Evolutionary conservation across 352 stramenopile species (phyloP).

Genomic region (Blastocystis sp.): DNA sequence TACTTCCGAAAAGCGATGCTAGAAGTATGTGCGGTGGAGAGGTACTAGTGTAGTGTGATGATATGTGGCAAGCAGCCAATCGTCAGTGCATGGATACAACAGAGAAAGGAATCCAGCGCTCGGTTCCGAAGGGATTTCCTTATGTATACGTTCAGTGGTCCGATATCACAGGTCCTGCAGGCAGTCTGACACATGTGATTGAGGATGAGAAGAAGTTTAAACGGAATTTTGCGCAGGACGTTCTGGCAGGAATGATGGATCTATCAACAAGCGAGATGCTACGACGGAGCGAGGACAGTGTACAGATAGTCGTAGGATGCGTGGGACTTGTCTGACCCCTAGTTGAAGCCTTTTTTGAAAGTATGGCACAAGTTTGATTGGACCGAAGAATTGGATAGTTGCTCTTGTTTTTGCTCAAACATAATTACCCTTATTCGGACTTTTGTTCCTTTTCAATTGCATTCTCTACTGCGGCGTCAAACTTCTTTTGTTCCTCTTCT

Average conservation of each 20-base stretch:
- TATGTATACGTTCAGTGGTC: constrained; percentile 60
- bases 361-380: constrained; percentile 58
- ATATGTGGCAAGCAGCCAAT: constrained; percentile 56
- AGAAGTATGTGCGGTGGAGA: neutral
- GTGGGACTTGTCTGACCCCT: neutral
- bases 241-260: constrained; percentile 57
- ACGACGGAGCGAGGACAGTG: neutral
- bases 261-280: constrained; percentile 47
- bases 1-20: constrained; percentile 61
- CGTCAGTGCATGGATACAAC: constrained; percentile 55
- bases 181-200: constrained; percentile 60
- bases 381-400: constrained; percentile 33
- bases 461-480: neutral
- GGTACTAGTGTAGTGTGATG: constrained; percentile 9
- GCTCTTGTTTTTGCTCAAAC: neutral
- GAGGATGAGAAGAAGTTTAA: constrained; percentile 61
- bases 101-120: constrained; percentile 57
- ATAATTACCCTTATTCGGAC: neutral
- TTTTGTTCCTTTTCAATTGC: neutral
- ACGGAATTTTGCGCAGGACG: constrained; percentile 55
- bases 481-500: neutral
- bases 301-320: neutral
- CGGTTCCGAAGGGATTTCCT: constrained; percentile 60
- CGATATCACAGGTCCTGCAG: neutral
- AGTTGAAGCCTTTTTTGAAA: constrained; percentile 53